Base-by-base conservation (phyloP, 2,329 filamentous ascomycete species). In the Colletotrichum tanaceti region DNA sequence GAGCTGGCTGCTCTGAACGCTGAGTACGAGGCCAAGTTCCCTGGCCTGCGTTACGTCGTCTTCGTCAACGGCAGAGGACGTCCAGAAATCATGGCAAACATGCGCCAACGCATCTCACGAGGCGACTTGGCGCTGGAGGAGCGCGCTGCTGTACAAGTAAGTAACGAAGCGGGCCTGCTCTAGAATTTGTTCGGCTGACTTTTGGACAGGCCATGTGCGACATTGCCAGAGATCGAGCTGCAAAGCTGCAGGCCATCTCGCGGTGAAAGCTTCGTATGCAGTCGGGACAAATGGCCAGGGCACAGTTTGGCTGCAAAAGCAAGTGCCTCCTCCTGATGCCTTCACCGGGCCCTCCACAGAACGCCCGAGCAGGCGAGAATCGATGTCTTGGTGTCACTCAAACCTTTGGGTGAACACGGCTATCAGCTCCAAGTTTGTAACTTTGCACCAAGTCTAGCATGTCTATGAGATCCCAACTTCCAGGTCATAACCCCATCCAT, bases 41-140 rank as follows among this genome's bases (percentile, higher is more conserved):
- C 93, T 0, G 93, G 94, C 0, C 78, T 98, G 76, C 86, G 91
- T 79, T 98, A 97, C 82, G 93, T 97, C 75, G 92, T 95, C 20
- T 98, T 97, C 77, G 95, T 98, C 64, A 94, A 97, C 77, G 93
- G 93, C 0, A 86, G 94, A 54, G 85, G 87, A 47, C 85, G 93
- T 65, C 85, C 87, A 1, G 87, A 88, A 70, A 91, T 98, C 63
- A 93, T 97, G 90, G 84, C 88, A 71, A 90, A 97, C 74, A 97
- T 97, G 92, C 86, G 86, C 71, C 77, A 80, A 60, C 85, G 94
- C 60, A 97, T 97, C 74, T 86, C 85, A 18, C 82, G 90, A 60
- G 89, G 86, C 1, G 87, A 95, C 77, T 82, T 90, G 59, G 79
- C 83, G 28, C 83, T 83, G 18, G 94, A 98, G 80, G 87, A 93